These are phyloP conservation scores for Avena insularis DNA, from an alignment of 176 grass and related monocot species.

Conservation along the genomic window DNA sequence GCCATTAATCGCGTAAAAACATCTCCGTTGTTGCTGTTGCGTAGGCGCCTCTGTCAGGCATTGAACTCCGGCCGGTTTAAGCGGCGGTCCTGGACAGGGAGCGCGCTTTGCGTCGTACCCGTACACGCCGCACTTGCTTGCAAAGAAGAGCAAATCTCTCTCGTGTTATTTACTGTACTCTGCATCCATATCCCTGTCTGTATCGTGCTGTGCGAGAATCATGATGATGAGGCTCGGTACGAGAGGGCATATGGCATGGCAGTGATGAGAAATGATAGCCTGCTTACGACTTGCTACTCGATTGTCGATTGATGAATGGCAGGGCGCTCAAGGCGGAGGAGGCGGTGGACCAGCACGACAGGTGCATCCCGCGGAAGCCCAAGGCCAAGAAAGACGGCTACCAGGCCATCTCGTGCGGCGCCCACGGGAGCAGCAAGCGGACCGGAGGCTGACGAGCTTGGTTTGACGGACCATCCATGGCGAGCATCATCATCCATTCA, in stretches of 20 bases:
- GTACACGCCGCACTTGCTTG: constrained; percentile 12
- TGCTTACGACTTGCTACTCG: not conserved
- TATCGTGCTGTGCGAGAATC: constrained; percentile 1
- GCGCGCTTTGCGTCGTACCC: not conserved
- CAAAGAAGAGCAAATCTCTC: not conserved
- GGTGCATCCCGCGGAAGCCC: constrained; percentile 73
- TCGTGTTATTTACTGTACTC: not conserved
- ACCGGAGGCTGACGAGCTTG: not conserved
- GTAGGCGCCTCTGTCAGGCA: constrained; percentile 38
- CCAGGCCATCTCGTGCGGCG: constrained; percentile 50
- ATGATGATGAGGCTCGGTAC: constrained; percentile 11
- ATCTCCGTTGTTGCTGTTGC: not conserved
- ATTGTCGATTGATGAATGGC: constrained; percentile 7
- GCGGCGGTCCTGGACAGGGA: not conserved
- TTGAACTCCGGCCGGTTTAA: constrained; percentile 19
- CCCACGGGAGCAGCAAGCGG: constrained; percentile 48
- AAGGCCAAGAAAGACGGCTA: constrained; percentile 64
- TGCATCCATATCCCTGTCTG: not conserved
- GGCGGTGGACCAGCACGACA: constrained; percentile 56
- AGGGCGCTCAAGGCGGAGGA: constrained; percentile 73
- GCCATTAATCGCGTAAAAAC: not conserved
- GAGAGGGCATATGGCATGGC: not conserved
- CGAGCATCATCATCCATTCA: not conserved
- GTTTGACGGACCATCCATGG: not conserved
- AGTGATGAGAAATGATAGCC: not conserved